These are phyloP conservation scores for Triangularia verruculosa DNA, from an alignment of 2,329 filamentous ascomycete genomes.

Conservation along the genomic window DNA sequence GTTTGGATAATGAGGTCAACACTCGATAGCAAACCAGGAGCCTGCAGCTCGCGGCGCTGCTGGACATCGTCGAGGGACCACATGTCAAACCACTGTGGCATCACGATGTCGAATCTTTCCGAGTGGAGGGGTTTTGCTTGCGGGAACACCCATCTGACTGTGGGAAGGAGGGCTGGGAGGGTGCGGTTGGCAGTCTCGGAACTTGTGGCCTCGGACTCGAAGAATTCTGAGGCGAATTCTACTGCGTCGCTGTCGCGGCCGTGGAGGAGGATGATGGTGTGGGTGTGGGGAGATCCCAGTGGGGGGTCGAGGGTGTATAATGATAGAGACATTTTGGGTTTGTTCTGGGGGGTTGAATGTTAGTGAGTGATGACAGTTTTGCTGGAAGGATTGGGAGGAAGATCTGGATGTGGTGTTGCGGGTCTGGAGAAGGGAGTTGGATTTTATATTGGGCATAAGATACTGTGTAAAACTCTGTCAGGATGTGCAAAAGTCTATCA, in stretches of 20 bases:
- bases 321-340: too few relatives aligned
- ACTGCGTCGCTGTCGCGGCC: constrained; percentile 44
- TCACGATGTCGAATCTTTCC: constrained; percentile 12
- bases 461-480: too few relatives aligned
- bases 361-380: too few relatives aligned
- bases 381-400: too few relatives aligned
- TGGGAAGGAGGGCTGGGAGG: constrained; percentile 13
- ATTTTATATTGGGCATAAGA: too few relatives aligned
- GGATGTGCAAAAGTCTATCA: too few relatives aligned
- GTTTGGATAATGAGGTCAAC: neutral
- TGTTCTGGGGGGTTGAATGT: too few relatives aligned
- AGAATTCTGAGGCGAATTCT: constrained; percentile 46
- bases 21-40: neutral
- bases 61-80: constrained; percentile 24
- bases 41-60: too few relatives aligned
- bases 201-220: constrained; percentile 37
- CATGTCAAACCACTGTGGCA: constrained; percentile 34
- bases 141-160: constrained; percentile 17
- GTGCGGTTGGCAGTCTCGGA: too few relatives aligned
- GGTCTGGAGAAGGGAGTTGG: too few relatives aligned
- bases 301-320: too few relatives aligned
- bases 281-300: constrained; percentile 42
- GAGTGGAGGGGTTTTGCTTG: constrained; percentile 9
- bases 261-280: constrained; percentile 48
- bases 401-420: too few relatives aligned